Conservation (phyloP, 1,139 yeast species). For the Sugiyamaella pinicola region DNA sequence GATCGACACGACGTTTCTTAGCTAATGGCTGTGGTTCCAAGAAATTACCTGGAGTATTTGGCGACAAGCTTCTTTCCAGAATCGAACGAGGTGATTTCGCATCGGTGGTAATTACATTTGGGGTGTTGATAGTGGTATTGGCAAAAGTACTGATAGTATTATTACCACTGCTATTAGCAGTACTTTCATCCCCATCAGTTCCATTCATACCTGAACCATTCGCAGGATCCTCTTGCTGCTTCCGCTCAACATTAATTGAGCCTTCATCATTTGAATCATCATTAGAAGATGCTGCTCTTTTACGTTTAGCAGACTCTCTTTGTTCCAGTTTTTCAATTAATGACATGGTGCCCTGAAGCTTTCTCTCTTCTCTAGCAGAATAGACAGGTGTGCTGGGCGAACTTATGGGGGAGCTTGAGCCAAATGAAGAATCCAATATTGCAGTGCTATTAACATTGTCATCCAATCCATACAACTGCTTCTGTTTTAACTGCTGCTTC, state of each 20-base stretch:
- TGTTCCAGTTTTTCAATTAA: slow-evolving; percentile 34
- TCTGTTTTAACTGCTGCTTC: slow-evolving; percentile 6
- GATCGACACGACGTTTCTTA: slow-evolving; percentile 22
- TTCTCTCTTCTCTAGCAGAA: slow-evolving; percentile 37
- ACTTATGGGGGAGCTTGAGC: slow-evolving; percentile 3
- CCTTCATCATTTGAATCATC: slow-evolving; percentile 5
- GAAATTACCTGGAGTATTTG: slow-evolving; percentile 4
- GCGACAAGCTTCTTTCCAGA: slow-evolving; percentile 7
- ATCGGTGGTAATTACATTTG: not conserved
- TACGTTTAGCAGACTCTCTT: slow-evolving; percentile 24
- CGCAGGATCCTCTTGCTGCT: not conserved
- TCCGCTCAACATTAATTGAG: not conserved
- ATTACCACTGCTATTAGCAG: not conserved
- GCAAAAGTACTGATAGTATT: not conserved
- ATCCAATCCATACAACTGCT: slow-evolving; percentile 4
- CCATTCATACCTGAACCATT: too few relatives aligned
- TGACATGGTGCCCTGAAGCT: slow-evolving; percentile 36
- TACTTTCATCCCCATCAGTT: not conserved
- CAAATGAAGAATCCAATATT: not conserved
- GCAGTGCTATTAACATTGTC: not conserved
- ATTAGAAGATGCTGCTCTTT: slow-evolving; percentile 6
- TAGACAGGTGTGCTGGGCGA: slow-evolving; percentile 24
- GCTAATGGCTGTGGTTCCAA: slow-evolving; percentile 22
- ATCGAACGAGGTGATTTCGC: not conserved
- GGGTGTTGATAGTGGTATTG: not conserved